Conservation (phyloP, 2,329 filamentous ascomycete genomes). For the Gyromitra esculenta region DNA sequence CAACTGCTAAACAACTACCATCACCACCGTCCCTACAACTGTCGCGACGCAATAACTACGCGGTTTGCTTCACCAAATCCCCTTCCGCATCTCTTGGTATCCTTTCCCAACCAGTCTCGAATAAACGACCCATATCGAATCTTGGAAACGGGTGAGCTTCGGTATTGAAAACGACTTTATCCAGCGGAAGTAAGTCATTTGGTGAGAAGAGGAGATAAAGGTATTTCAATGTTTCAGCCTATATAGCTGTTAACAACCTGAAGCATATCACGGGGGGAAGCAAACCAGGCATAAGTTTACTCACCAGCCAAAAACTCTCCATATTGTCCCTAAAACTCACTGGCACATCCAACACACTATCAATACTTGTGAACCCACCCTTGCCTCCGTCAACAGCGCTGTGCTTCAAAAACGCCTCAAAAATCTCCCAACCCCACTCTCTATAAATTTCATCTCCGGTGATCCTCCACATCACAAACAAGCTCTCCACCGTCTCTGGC, state of each 20-base stretch:
- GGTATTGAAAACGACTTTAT: slow-evolving; percentile 91
- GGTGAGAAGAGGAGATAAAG: slow-evolving; percentile 94
- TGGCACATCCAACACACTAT: slow-evolving; percentile 77
- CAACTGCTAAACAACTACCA: neutral
- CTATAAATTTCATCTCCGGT: slow-evolving; percentile 89
- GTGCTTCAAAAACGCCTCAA: slow-evolving; percentile 86
- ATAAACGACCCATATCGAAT: slow-evolving; percentile 81
- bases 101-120: slow-evolving; percentile 82
- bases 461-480: slow-evolving; percentile 99
- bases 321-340: slow-evolving; percentile 83
- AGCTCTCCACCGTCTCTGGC: slow-evolving; percentile 93
- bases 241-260: slow-evolving; percentile 25
- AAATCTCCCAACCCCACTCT: slow-evolving; percentile 99
- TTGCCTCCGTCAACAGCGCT: slow-evolving; percentile 78
- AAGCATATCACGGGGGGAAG: slow-evolving; percentile 12
- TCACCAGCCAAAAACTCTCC: slow-evolving; percentile 97
- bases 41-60: neutral
- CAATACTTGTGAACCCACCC: slow-evolving; percentile 79
- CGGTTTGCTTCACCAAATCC: slow-evolving; percentile 45
- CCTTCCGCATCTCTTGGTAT: slow-evolving; percentile 67
- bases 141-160: slow-evolving; percentile 90
- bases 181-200: slow-evolving; percentile 81
- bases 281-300: slow-evolving; percentile 59
- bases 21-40: neutral
- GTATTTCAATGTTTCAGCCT: slow-evolving; percentile 97